A percentile compares a stretch with the other conserved stretches of the same genome.
Conservation (phyloP, 2,329 filamentous ascomycete genomes). For the Clarireedia homoeocarpa region DNA sequence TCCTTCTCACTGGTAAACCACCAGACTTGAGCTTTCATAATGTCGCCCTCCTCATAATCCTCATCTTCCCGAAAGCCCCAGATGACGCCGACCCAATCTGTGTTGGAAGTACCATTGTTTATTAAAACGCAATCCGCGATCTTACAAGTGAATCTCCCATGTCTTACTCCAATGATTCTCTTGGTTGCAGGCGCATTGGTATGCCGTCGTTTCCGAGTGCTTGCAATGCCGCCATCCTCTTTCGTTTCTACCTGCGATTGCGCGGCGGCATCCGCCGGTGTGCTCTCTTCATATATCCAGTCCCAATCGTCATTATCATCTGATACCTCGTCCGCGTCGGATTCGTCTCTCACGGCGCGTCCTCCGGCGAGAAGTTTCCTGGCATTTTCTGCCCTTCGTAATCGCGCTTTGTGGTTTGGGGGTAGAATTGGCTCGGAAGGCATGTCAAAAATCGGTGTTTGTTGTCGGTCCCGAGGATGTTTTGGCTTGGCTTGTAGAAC, state of each 20-base stretch:
- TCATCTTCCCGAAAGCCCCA: conserved; percentile 70
- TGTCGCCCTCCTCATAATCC: conserved; percentile 63
- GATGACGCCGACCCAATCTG: conserved; percentile 89
- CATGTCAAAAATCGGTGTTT: conserved; percentile 19
- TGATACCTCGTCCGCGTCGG: conserved; percentile 72
- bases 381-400: conserved; percentile 31
- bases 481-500: background rate
- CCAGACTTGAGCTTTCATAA: conserved; percentile 51
- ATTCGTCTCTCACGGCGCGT: conserved; percentile 53
- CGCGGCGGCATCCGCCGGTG: background rate
- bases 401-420: conserved; percentile 9
- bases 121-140: conserved; percentile 80
- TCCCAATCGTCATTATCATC: conserved; percentile 67
- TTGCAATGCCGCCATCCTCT: conserved; percentile 14
- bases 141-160: conserved; percentile 72
- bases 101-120: conserved; percentile 77
- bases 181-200: conserved; percentile 20
- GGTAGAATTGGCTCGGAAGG: conserved; percentile 18
- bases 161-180: conserved; percentile 67
- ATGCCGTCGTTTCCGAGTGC: conserved; percentile 16
- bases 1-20: conserved; percentile 91
- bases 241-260: background rate
- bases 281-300: conserved; percentile 53
- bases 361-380: conserved; percentile 32
- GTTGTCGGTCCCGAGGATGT: background rate